Evolutionary conservation across 2,329 filamentous ascomycete species (phyloP).

Genomic region (Nigrospora osmanthi): DNA sequence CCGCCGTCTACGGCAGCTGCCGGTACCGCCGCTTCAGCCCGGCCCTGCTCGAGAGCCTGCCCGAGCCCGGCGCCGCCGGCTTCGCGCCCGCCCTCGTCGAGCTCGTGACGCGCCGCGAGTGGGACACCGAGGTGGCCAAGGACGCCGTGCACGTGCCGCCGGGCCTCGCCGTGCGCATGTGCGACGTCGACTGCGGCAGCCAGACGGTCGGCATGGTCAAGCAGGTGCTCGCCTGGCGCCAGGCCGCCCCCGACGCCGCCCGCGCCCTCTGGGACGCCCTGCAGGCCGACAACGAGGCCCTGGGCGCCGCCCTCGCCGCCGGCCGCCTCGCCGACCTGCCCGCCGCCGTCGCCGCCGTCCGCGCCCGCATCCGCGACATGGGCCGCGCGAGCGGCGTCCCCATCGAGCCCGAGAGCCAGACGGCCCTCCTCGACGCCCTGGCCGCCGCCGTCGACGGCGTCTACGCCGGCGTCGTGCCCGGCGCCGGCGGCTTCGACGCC

Average conservation of each 20-base stretch:
- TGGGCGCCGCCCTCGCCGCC: conserved; percentile 57
- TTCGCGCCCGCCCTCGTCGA: conserved; percentile 60
- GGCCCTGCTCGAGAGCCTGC: conserved; percentile 57
- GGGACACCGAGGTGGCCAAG: conserved; percentile 75
- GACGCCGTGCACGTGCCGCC: conserved; percentile 62
- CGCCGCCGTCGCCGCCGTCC: conserved; percentile 41
- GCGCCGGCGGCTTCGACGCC: conserved; percentile 90
- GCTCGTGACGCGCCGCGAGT: conserved; percentile 57
- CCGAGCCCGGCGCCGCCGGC: conserved; percentile 54
- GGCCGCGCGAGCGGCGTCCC: conserved; percentile 66
- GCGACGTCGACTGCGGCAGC: conserved; percentile 90
- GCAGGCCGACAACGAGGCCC: conserved; percentile 63
- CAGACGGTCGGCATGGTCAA: conserved; percentile 96
- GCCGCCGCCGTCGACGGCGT: conserved; percentile 64
- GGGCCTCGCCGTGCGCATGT: conserved; percentile 79
- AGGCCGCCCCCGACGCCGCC: conserved; percentile 54
- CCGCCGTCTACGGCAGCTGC: conserved; percentile 86
- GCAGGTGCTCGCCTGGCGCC: conserved; percentile 76
- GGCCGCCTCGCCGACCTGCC: conserved; percentile 34
- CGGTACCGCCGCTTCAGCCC: conserved; percentile 91
- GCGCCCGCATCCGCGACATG: conserved; percentile 67
- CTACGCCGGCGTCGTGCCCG: conserved; percentile 85
- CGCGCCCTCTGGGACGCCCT: conserved; percentile 66
- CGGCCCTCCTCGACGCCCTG: conserved; percentile 71
- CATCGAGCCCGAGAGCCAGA: conserved; percentile 84